Percentiles rank a stretch among this genome's conserved stretches.
Evolutionary conservation across 768 basidiomycete species (phyloP).

Genomic region (Termitomyces sp.): DNA sequence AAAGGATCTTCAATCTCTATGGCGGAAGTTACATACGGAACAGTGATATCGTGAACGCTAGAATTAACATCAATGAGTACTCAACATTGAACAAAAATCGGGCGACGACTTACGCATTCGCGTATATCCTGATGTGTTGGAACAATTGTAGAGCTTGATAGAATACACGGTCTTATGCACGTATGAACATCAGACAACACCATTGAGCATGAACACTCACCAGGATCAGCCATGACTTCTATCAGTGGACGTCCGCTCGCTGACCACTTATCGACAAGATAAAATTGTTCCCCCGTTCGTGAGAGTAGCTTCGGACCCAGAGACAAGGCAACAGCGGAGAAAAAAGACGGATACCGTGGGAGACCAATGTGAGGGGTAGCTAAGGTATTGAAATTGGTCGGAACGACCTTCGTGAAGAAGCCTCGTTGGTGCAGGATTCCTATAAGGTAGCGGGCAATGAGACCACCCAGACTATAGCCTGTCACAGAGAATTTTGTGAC

Average conservation of each 20-base stretch:
- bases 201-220: constrained; percentile 28
- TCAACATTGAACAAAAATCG: background rate
- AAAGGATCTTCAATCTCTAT: constrained; percentile 72
- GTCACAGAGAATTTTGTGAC: constrained; percentile 71
- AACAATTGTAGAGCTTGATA: constrained; percentile 70
- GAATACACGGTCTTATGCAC: constrained; percentile 62
- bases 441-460: constrained; percentile 75
- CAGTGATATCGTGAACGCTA: constrained; percentile 73
- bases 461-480: constrained; percentile 81
- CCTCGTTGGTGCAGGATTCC: constrained; percentile 64
- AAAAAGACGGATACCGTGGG: constrained; percentile 54
- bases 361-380: constrained; percentile 85
- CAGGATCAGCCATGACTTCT: constrained; percentile 78
- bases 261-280: constrained; percentile 70
- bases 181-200: background rate
- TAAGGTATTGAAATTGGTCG: constrained; percentile 80
- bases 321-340: constrained; percentile 47
- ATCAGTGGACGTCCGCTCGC: constrained; percentile 62
- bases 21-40: constrained; percentile 78
- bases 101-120: constrained; percentile 59
- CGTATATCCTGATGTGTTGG: constrained; percentile 69
- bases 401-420: constrained; percentile 69
- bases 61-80: background rate
- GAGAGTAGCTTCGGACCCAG: constrained; percentile 72
- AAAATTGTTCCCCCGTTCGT: constrained; percentile 80